phyloP scores from a whole-genome alignment of 257 asterid genomes.

The Linderniella brevidens region DNA sequence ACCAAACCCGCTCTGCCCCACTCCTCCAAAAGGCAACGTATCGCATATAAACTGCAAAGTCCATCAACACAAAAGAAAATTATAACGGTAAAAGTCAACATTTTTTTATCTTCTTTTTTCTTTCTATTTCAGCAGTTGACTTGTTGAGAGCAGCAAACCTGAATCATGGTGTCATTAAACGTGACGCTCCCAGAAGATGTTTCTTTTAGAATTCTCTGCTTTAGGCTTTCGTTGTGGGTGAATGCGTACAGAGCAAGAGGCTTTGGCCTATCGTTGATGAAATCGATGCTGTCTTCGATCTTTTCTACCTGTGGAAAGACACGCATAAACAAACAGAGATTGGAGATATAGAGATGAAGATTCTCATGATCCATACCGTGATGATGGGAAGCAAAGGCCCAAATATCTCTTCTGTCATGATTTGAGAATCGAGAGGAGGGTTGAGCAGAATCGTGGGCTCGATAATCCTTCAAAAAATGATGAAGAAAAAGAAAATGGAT shows the following conservation, averaged over 20 bases:
- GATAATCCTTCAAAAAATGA: slow-evolving; percentile 27
- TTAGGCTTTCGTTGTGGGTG: slow-evolving; percentile 30
- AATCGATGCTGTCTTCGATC: slow-evolving; percentile 2
- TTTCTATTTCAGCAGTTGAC: too few relatives aligned
- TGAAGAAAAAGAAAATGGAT: not conserved
- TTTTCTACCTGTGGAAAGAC: not conserved
- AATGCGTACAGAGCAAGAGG: slow-evolving; percentile 34
- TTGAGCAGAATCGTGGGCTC: slow-evolving; percentile 63
- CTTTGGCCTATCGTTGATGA: slow-evolving; percentile 3
- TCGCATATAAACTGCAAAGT: slow-evolving; percentile 50
- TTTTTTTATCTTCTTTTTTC: too few relatives aligned
- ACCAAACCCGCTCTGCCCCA: slow-evolving; percentile 65
- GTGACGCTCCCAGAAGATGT: slow-evolving; percentile 60
- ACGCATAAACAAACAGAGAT: not conserved
- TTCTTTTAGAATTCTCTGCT: slow-evolving; percentile 20
- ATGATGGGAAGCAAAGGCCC: slow-evolving; percentile 78
- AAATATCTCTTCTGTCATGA: slow-evolving; percentile 70
- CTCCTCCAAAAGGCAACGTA: slow-evolving; percentile 68
- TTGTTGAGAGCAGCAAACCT: slow-evolving; percentile 17
- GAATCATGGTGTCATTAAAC: slow-evolving; percentile 63
- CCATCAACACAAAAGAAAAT: not conserved
- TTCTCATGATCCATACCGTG: slow-evolving; percentile 18
- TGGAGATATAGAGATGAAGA: too few relatives aligned
- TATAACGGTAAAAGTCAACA: not conserved
- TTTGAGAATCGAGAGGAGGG: slow-evolving; percentile 50